phyloP scores from a whole-genome alignment of 257 asterid species.

The Fraxinus cuspidata region DNA sequence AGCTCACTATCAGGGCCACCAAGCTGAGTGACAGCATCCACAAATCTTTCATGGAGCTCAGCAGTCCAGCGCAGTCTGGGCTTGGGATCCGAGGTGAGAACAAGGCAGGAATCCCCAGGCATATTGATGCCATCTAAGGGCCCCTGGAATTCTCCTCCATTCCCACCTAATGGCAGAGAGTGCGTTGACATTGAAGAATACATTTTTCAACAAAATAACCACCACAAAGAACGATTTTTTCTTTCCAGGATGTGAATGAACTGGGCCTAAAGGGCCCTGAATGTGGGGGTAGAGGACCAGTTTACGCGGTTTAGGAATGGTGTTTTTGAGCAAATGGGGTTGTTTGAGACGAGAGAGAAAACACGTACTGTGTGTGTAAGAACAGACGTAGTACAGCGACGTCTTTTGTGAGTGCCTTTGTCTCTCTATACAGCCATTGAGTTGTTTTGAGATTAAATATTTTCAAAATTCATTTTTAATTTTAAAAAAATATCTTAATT shows the following conservation, averaged over 20 bases:
- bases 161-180: constrained; percentile 39
- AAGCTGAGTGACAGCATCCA: constrained; percentile 73
- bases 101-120: constrained; percentile 65
- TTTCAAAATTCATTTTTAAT: too few relatives aligned
- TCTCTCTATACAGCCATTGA: neutral
- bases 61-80: constrained; percentile 82
- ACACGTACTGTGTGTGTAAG: constrained; percentile 17
- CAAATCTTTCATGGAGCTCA: constrained; percentile 69
- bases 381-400: constrained; percentile 59
- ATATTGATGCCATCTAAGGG: constrained; percentile 56
- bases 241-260: neutral
- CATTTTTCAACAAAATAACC: constrained; percentile 33
- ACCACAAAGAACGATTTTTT: constrained; percentile 16
- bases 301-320: constrained; percentile 30
- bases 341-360: constrained; percentile 26
- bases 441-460: too few relatives aligned
- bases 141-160: constrained; percentile 38
- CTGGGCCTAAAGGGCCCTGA: constrained; percentile 2
- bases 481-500: too few relatives aligned
- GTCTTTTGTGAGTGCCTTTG: constrained; percentile 49
- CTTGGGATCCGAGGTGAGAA: constrained; percentile 66
- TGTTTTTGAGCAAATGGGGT: constrained; percentile 24
- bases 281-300: constrained; percentile 8
- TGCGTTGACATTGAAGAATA: constrained; percentile 58
- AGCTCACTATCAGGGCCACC: constrained; percentile 78